phyloP scores from a whole-genome alignment of 352 stramenopile species.

The Phytophthora nicotianae region DNA sequence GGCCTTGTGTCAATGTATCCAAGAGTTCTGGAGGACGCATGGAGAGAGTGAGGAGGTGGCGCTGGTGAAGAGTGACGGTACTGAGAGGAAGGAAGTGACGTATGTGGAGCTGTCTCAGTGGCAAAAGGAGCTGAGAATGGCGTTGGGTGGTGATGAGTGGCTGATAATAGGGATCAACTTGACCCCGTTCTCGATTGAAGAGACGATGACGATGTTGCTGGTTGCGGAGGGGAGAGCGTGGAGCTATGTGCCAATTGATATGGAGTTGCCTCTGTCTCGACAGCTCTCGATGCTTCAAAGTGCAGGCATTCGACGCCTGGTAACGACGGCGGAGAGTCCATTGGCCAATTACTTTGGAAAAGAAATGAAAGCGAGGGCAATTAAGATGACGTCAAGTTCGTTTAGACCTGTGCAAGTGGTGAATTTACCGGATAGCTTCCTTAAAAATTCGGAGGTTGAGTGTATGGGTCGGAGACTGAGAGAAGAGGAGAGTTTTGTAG shows the following conservation, averaged over 20 bases:
- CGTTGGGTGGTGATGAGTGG: conserved; percentile 12
- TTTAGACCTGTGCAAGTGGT: conserved; percentile 38
- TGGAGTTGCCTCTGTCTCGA: conserved; percentile 28
- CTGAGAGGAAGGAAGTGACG: conserved; percentile 8
- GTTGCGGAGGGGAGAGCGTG: conserved; percentile 34
- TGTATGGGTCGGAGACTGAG: background rate
- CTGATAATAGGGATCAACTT: conserved; percentile 50
- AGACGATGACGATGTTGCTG: conserved; percentile 49
- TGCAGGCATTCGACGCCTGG: conserved; percentile 30
- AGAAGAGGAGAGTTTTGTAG: background rate
- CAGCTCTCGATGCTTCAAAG: conserved; percentile 39
- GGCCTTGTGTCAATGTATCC: conserved; percentile 20
- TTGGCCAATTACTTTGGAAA: conserved; percentile 28
- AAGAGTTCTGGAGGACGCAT: conserved; percentile 4
- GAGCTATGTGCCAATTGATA: conserved; percentile 58
- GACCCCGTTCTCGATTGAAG: conserved; percentile 49
- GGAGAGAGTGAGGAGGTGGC: conserved; percentile 6
- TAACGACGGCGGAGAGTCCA: conserved; percentile 32
- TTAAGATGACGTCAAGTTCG: conserved; percentile 15
- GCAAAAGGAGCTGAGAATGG: conserved; percentile 16
- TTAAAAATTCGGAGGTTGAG: conserved; percentile 5
- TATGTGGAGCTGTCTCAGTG: conserved; percentile 30
- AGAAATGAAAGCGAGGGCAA: background rate
- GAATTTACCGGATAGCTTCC: conserved; percentile 1
- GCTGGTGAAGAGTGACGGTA: background rate